Base-by-base conservation (phyloP, 2,329 filamentous ascomycete genomes). In the Lanzia echinophila region DNA sequence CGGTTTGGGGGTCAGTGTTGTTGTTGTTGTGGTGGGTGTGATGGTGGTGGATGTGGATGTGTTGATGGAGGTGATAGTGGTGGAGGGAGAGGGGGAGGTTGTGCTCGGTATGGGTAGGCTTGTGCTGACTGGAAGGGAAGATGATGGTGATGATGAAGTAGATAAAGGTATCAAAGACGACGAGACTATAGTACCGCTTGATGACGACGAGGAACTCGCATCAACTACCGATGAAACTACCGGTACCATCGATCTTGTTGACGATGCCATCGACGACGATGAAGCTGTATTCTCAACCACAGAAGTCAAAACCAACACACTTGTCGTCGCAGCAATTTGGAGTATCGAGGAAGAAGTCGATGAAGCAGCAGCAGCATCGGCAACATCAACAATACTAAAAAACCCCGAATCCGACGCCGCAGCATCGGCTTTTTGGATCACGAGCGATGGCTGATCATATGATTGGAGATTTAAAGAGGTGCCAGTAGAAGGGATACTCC, bases 261-360 rank as follows among this genome's bases (percentile, higher is more conserved):
- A 28, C 24, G 24, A 28, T 28, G 24, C 24, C 24, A 28, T 28
- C 24, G 24, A 28, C 8, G 24, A 28, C 8, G 24, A 28, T 4
- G 24, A 4, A 28, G 24, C 24, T 8, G 24, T 28, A 28, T 28
- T 8, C 24, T 8, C 24, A 28, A 28, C 24, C 24, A 28, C 24
- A 28, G 8, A 4, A 28, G 24, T 28, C 24, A 8, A 28, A 4
- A 28, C 24, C 24, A 4, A 4, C 8, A 28, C 24, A 28, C 24
- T 28, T 28, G 24, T 28, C 24, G 24, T 28, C 63, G 62, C 61
- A 60, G 58, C 56, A 31, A 13, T 31, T 15, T 31, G 44, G 12
- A 32, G 11, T n/a, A n/a, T 8, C 24, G 24, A 4, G 4, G 24
- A 4, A 28, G 24, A 28, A 3, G 44, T 17, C 15, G 44, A 31